phyloP scores from a whole-genome alignment of 345 rosid species.

The Populus ilicifolia region DNA sequence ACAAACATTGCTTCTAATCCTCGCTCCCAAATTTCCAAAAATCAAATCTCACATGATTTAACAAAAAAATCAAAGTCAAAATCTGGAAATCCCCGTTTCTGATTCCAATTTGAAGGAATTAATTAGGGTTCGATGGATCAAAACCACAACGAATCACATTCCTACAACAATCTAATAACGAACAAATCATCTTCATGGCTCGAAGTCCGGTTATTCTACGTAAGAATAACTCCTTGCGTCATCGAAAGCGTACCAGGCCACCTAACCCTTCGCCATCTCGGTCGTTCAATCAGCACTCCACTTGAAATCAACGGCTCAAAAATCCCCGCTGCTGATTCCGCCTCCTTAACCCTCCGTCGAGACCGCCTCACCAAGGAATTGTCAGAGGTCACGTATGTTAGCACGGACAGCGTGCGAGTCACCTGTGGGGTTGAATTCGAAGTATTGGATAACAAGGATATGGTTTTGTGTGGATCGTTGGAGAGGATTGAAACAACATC shows the following conservation, averaged over 20 bases:
- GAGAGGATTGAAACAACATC: conserved; percentile 70
- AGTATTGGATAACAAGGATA: conserved; percentile 52
- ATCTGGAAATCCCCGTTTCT: not conserved
- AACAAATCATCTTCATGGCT: conserved; percentile 52
- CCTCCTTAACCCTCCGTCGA: conserved; percentile 59
- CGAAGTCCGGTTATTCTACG: conserved; percentile 87
- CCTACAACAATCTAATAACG: conserved; percentile 28
- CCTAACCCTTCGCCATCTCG: conserved; percentile 66
- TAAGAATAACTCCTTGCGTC: conserved; percentile 61
- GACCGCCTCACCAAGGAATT: conserved; percentile 68
- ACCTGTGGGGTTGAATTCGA: conserved; percentile 80
- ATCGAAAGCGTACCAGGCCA: conserved; percentile 57
- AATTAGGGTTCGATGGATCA: conserved; percentile 19
- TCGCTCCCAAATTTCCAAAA: not conserved
- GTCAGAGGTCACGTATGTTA: conserved; percentile 78
- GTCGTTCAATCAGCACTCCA: conserved; percentile 67
- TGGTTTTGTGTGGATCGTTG: conserved; percentile 70
- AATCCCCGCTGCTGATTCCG: conserved; percentile 57
- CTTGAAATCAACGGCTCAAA: conserved; percentile 74
- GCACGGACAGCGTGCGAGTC: conserved; percentile 76
- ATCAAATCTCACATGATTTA: not conserved
- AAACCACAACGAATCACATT: conserved; percentile 33
- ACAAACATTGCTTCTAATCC: not conserved
- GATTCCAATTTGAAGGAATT: no score
- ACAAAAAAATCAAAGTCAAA: not conserved